These are phyloP conservation scores for Trichoderma citrinoviride DNA, from an alignment of 2,329 filamentous ascomycete genomes.

Conservation along the genomic window DNA sequence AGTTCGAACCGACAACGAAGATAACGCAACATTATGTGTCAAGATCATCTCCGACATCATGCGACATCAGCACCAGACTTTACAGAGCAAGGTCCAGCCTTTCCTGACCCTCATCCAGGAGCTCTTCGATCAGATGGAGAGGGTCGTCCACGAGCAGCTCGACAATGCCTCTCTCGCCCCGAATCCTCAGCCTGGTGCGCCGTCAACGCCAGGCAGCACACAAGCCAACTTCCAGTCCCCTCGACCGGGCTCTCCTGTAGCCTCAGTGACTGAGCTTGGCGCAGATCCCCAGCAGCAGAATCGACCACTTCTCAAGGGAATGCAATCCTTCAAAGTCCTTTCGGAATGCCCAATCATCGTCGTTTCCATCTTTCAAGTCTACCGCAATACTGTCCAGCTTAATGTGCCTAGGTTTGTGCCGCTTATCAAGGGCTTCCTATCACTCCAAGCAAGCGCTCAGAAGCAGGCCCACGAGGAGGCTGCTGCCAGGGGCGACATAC, in stretches of 20 bases:
- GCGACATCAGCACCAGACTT: slow-evolving; percentile 82
- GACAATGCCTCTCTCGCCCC: slow-evolving; percentile 66
- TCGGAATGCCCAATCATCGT: slow-evolving; percentile 98
- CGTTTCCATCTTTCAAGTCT: slow-evolving; percentile 95
- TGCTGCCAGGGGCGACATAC: slow-evolving; percentile 72
- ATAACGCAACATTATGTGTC: slow-evolving; percentile 97
- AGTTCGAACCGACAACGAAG: slow-evolving; percentile 91
- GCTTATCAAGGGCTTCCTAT: slow-evolving; percentile 84
- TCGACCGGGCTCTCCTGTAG: slow-evolving; percentile 83
- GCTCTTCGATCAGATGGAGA: slow-evolving; percentile 92
- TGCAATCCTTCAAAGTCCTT: slow-evolving; percentile 98
- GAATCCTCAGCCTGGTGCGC: slow-evolving; percentile 53
- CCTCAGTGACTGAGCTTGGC: slow-evolving; percentile 76
- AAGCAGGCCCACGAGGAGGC: slow-evolving; percentile 88
- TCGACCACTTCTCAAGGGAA: slow-evolving; percentile 81
- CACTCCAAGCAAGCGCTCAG: slow-evolving; percentile 88
- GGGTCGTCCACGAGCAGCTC: slow-evolving; percentile 91
- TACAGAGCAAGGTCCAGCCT: slow-evolving; percentile 75
- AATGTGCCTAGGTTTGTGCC: slow-evolving; percentile 94
- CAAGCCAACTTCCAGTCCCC: slow-evolving; percentile 80
- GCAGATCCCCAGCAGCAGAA: slow-evolving; percentile 77
- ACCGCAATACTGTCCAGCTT: slow-evolving; percentile 71
- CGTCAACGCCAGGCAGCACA: slow-evolving; percentile 64
- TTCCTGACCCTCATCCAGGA: slow-evolving; percentile 93
- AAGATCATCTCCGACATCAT: slow-evolving; percentile 98